phyloP scores from a whole-genome alignment of 2,329 filamentous ascomycete species.

The Diaporthe vaccinii region DNA sequence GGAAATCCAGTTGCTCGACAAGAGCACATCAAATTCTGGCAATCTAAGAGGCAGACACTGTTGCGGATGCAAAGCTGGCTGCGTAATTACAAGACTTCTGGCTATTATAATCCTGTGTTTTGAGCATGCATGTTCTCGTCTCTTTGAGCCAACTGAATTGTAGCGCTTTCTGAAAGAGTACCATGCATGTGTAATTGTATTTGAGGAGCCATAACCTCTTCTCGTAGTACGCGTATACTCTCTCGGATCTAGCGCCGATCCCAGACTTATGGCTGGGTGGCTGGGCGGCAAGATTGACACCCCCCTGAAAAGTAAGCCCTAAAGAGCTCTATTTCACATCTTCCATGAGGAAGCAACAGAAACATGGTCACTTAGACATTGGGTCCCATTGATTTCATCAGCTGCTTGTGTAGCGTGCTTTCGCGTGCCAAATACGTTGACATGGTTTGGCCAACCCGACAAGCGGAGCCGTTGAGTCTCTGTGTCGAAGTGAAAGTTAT shows the following conservation, averaged over 20 bases:
- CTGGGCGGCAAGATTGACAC: neutral
- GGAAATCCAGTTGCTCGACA: neutral
- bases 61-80: neutral
- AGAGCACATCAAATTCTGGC: neutral
- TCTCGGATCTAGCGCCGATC: neutral
- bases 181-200: neutral
- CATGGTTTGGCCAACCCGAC: neutral
- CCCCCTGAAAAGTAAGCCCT: neutral
- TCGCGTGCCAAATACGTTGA: neutral
- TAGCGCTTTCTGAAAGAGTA: neutral
- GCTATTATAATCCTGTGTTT: neutral
- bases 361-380: neutral
- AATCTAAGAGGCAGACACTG: neutral
- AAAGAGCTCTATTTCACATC: neutral
- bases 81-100: neutral
- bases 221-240: neutral
- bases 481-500: neutral
- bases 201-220: neutral
- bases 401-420: neutral
- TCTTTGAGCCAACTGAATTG: too few relatives aligned
- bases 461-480: neutral
- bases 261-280: neutral
- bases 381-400: neutral
- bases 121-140: neutral
- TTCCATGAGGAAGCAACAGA: neutral